These are phyloP conservation scores for Amaranthus palmeri DNA, from an alignment of 148 eudicot species.

Conservation along the genomic window DNA sequence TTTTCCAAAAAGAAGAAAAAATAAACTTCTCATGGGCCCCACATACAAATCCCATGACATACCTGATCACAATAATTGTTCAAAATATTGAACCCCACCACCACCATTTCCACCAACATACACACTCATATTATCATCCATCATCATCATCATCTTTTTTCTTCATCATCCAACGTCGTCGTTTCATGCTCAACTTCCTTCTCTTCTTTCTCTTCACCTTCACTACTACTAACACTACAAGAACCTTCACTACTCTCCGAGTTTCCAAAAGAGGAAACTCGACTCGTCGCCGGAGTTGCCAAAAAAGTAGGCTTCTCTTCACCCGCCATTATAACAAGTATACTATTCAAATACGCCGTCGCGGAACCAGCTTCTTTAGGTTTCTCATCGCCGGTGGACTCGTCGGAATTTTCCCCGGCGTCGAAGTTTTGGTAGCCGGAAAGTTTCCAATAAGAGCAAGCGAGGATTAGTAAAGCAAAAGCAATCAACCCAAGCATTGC, in stretches of 20 bases:
- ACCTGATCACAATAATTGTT: slow-evolving; percentile 13
- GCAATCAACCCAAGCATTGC: slow-evolving; percentile 77
- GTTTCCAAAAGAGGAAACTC: slow-evolving; percentile 31
- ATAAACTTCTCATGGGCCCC: background rate
- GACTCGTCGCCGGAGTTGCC: slow-evolving; percentile 50
- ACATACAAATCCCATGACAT: slow-evolving; percentile 6
- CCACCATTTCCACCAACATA: slow-evolving; percentile 4
- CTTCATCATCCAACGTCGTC: background rate
- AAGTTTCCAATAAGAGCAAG: slow-evolving; percentile 76
- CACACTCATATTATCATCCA: background rate
- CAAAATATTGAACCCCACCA: slow-evolving; percentile 8
- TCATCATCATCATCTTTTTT: background rate
- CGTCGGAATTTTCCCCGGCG: slow-evolving; percentile 19
- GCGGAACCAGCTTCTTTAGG: slow-evolving; percentile 8
- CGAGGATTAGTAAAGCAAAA: slow-evolving; percentile 64
- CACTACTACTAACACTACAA: background rate
- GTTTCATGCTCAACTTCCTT: background rate
- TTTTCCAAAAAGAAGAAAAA: background rate
- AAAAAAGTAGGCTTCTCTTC: slow-evolving; percentile 56
- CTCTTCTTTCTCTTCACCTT: background rate
- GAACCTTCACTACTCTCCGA: background rate
- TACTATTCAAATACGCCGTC: slow-evolving; percentile 28
- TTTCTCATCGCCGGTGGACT: slow-evolving; percentile 38
- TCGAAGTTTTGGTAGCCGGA: slow-evolving; percentile 35
- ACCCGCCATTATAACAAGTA: slow-evolving; percentile 70